phyloP scores from a whole-genome alignment of 345 rosid species.

The Barbarea vulgaris region DNA sequence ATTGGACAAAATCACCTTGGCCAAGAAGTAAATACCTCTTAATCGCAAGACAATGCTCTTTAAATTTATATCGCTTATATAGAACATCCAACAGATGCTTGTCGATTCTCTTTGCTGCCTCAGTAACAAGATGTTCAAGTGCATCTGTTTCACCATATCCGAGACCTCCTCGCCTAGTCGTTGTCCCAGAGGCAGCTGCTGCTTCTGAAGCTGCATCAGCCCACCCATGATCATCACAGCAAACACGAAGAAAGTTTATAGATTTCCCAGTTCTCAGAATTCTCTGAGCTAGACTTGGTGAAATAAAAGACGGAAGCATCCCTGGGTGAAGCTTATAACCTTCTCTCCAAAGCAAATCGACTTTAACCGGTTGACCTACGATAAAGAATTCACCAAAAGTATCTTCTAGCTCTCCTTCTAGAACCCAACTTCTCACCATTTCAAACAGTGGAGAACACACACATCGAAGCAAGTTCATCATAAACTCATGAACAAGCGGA shows the following conservation, averaged over 20 bases:
- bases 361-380: constrained; percentile 91
- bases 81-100: constrained; percentile 86
- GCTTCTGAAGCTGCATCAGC: constrained; percentile 92
- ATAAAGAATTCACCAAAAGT: constrained; percentile 87
- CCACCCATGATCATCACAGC: constrained; percentile 97
- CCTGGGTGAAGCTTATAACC: constrained; percentile 85
- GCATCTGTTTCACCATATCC: constrained; percentile 98
- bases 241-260: constrained; percentile 91
- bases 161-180: constrained; percentile 87
- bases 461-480: constrained; percentile 76
- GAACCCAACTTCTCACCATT: constrained; percentile 99
- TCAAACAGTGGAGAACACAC: constrained; percentile 96
- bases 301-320: constrained; percentile 93
- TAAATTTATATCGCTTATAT: constrained; percentile 75
- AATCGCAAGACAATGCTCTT: constrained; percentile 95
- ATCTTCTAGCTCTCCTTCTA: constrained; percentile 98
- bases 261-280: constrained; percentile 98
- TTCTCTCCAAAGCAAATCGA: constrained; percentile 96
- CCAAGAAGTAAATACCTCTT: constrained; percentile 93
- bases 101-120: constrained; percentile 97
- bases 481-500: constrained; percentile 83
- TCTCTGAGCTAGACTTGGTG: constrained; percentile 83
- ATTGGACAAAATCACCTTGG: constrained; percentile 99
- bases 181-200: constrained; percentile 91
- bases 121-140: constrained; percentile 80